Evolutionary conservation across 2,329 filamentous ascomycete species (phyloP).

Genomic region (Xylariaceae sp.): DNA sequence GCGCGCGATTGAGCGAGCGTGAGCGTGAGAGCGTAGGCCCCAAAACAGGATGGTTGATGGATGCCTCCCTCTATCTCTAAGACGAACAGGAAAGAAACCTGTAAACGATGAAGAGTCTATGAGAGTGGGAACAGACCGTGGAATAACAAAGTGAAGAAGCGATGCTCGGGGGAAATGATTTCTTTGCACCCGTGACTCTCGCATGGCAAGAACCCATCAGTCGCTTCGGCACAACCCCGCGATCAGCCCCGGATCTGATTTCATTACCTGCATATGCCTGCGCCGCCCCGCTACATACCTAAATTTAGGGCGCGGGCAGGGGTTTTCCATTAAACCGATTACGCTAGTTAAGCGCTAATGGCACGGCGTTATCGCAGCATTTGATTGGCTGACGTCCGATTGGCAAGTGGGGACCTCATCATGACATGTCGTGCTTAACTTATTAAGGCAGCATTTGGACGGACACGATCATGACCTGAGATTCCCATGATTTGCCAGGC

Average conservation of each 20-base stretch:
- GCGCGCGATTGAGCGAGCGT: background rate
- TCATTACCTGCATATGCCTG: slow-evolving; percentile 3
- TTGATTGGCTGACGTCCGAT: background rate
- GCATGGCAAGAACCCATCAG: background rate
- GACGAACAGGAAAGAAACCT: background rate
- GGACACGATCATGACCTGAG: no score
- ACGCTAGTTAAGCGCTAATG: background rate
- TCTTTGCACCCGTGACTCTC: background rate
- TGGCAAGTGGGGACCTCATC: background rate
- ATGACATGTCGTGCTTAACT: background rate
- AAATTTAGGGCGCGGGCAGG: background rate
- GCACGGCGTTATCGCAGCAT: background rate
- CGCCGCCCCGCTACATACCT: background rate
- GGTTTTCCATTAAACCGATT: background rate
- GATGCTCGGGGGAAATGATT: background rate
- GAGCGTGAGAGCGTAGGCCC: background rate
- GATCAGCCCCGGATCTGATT: background rate
- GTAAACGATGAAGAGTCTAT: background rate
- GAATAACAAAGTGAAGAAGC: background rate
- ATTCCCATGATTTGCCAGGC: background rate
- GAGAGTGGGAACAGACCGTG: background rate
- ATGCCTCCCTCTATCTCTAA: background rate
- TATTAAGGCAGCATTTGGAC: background rate
- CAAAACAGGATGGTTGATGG: background rate
- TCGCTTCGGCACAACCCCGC: slow-evolving; percentile 3